These are phyloP conservation scores for Ambrosia artemisiifolia DNA, from an alignment of 129 eudicot genomes.

Conservation along the genomic window DNA sequence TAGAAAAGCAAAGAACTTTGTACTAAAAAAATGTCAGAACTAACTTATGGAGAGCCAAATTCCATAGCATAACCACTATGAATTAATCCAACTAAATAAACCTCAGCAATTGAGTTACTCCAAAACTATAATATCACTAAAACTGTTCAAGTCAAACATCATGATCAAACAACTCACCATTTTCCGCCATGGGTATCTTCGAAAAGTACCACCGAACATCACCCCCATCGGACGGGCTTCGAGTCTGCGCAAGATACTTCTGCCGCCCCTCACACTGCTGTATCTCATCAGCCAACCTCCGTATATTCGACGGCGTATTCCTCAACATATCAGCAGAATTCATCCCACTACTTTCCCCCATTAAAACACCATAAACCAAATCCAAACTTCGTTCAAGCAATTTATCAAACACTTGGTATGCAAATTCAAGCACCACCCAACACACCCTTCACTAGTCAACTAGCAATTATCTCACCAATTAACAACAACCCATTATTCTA, in stretches of 20 bases:
- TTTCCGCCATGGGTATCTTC: slow-evolving; percentile 64
- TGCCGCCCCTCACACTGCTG: slow-evolving; percentile 90
- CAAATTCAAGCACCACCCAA: not conserved
- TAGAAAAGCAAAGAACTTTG: not conserved
- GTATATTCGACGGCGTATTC: slow-evolving; percentile 81
- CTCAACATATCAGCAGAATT: slow-evolving; percentile 68
- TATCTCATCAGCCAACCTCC: slow-evolving; percentile 80
- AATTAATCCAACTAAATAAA: not conserved
- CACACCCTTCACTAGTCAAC: not conserved
- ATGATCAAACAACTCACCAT: slow-evolving; percentile 48
- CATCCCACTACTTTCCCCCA: slow-evolving; percentile 34
- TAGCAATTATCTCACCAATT: slow-evolving; percentile 19
- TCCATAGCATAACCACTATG: slow-evolving; percentile 1
- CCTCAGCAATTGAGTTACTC: not conserved
- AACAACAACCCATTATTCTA: not conserved
- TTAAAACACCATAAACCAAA: not conserved
- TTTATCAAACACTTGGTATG: slow-evolving; percentile 30
- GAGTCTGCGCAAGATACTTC: slow-evolving; percentile 87
- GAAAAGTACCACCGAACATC: slow-evolving; percentile 95
- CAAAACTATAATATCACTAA: slow-evolving; percentile 2
- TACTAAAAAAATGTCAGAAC: not conserved
- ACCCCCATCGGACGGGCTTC: slow-evolving; percentile 90
- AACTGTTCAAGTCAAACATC: not conserved
- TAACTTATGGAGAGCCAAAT: not conserved
- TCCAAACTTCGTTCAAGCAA: slow-evolving; percentile 12